Evolutionary conservation across 305 asterid species (phyloP).

Genomic region (Fraxinus latifolia): DNA sequence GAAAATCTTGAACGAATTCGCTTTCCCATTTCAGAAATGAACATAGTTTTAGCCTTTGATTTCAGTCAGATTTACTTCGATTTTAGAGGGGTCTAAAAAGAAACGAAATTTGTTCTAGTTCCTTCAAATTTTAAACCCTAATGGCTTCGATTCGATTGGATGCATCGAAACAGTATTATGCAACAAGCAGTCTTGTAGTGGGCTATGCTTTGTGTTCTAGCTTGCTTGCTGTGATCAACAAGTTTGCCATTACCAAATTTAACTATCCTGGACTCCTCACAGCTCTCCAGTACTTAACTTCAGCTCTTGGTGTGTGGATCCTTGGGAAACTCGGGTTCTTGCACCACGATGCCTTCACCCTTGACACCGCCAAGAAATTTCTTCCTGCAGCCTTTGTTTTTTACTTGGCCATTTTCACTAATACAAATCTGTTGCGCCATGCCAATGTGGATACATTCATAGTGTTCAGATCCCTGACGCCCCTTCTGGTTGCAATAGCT

Average conservation of each 20-base stretch:
- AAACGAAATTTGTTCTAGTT: neutral
- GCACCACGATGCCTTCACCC: slow-evolving; percentile 69
- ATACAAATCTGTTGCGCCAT: slow-evolving; percentile 85
- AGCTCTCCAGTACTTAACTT: slow-evolving; percentile 81
- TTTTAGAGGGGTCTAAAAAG: neutral
- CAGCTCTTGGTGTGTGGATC: slow-evolving; percentile 78
- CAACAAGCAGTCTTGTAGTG: slow-evolving; percentile 72
- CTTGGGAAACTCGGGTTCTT: slow-evolving; percentile 74
- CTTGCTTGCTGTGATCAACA: slow-evolving; percentile 85
- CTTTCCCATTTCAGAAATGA: neutral
- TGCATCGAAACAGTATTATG: slow-evolving; percentile 57
- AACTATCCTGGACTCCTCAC: slow-evolving; percentile 92
- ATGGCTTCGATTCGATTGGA: slow-evolving; percentile 61
- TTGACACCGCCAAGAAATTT: slow-evolving; percentile 79
- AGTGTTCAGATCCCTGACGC: slow-evolving; percentile 78
- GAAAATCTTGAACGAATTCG: neutral
- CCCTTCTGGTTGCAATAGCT: slow-evolving; percentile 86
- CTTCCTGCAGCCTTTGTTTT: slow-evolving; percentile 89
- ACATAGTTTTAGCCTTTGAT: neutral
- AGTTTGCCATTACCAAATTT: slow-evolving; percentile 82
- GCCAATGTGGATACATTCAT: slow-evolving; percentile 96
- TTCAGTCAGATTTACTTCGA: neutral
- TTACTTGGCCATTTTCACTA: slow-evolving; percentile 82
- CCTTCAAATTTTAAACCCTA: neutral
- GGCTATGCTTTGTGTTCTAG: slow-evolving; percentile 97